Percentiles rank a stretch among this genome's conserved stretches.
phyloP scores from a whole-genome alignment of 1,284 basidiomycete species.

The Sanghuangporus baumii region DNA sequence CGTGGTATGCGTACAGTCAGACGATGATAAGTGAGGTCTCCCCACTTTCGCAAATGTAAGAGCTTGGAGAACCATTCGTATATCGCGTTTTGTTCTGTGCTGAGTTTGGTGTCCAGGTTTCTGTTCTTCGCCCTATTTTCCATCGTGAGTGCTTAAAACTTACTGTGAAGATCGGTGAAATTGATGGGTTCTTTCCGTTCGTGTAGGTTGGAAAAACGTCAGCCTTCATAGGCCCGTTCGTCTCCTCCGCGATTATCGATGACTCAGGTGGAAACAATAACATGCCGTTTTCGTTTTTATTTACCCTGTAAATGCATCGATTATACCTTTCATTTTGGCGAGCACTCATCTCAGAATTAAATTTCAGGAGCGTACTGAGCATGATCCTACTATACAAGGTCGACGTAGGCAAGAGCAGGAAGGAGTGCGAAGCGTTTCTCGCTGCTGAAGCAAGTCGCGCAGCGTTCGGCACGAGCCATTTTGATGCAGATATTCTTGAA shows the following conservation, averaged over 20 bases:
- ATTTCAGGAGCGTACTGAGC: conserved; percentile 50
- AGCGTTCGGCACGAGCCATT: conserved; percentile 33
- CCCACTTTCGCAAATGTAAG: conserved; percentile 64
- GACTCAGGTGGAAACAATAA: conserved; percentile 68
- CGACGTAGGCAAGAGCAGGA: conserved; percentile 62
- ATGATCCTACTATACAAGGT: conserved; percentile 63
- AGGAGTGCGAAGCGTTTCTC: conserved; percentile 62
- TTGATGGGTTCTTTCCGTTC: not conserved
- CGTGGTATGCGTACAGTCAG: conserved; percentile 81
- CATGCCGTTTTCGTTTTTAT: conserved; percentile 78
- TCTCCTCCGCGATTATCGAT: conserved; percentile 70
- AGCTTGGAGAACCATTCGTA: conserved; percentile 3
- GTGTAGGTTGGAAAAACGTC: conserved; percentile 69
- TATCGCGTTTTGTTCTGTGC: not conserved
- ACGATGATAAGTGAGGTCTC: conserved; percentile 84
- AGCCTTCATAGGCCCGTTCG: conserved; percentile 77
- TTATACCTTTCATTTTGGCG: not conserved
- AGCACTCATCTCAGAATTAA: not conserved
- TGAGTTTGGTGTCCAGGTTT: conserved; percentile 41
- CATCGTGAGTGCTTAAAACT: conserved; percentile 38
- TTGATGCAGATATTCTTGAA: not conserved
- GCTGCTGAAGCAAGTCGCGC: conserved; percentile 47
- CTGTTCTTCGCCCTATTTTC: conserved; percentile 76
- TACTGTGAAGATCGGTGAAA: not conserved
- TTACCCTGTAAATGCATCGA: conserved; percentile 50